Evolutionary conservation across 495 filamentous ascomycete species (phyloP).

Genomic region (Penicillium egyptiacum): DNA sequence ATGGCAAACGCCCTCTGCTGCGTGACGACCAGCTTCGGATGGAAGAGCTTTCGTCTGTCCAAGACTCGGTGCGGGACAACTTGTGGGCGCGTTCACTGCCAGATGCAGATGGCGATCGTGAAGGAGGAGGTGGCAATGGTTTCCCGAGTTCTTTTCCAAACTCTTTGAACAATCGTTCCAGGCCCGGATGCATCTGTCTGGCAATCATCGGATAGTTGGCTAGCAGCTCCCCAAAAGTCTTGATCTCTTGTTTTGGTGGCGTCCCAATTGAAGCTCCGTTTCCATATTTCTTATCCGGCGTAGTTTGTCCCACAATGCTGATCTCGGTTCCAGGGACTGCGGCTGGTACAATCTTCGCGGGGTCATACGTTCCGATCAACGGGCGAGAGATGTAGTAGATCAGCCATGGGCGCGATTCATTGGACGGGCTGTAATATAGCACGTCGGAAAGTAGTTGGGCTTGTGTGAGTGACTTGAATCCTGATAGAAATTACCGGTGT

Average conservation of each 20-base stretch:
- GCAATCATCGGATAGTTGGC: slow-evolving; percentile 96
- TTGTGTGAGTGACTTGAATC: slow-evolving; percentile 89
- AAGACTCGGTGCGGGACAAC: slow-evolving; percentile 25
- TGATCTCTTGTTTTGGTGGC: slow-evolving; percentile 83
- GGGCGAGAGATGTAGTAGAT: slow-evolving; percentile 96
- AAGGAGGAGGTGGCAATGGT: slow-evolving; percentile 75
- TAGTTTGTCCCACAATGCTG: slow-evolving; percentile 17
- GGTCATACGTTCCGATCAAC: slow-evolving; percentile 80
- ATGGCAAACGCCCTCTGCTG: slow-evolving; percentile 40
- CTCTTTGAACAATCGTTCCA: slow-evolving; percentile 87
- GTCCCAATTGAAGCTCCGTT: slow-evolving; percentile 36
- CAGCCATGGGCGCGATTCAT: slow-evolving; percentile 87
- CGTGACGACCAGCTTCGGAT: slow-evolving; percentile 40
- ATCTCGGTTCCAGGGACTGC: slow-evolving; percentile 48
- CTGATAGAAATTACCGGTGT: slow-evolving; percentile 41
- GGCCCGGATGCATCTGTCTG: slow-evolving; percentile 88
- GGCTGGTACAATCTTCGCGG: slow-evolving; percentile 64
- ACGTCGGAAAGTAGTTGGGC: slow-evolving; percentile 83
- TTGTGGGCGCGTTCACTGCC: slow-evolving; percentile 30
- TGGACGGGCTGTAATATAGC: slow-evolving; percentile 81
- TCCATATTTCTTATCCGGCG: slow-evolving; percentile 33
- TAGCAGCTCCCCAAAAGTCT: slow-evolving; percentile 84
- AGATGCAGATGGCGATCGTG: slow-evolving; percentile 49
- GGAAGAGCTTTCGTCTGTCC: slow-evolving; percentile 36
- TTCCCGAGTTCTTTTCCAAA: slow-evolving; percentile 84